Evolutionary conservation across 2,329 filamentous ascomycete species (phyloP), one percentile per base, ranked within the genome.

Genomic region (Epichloe bromicola): DNA sequence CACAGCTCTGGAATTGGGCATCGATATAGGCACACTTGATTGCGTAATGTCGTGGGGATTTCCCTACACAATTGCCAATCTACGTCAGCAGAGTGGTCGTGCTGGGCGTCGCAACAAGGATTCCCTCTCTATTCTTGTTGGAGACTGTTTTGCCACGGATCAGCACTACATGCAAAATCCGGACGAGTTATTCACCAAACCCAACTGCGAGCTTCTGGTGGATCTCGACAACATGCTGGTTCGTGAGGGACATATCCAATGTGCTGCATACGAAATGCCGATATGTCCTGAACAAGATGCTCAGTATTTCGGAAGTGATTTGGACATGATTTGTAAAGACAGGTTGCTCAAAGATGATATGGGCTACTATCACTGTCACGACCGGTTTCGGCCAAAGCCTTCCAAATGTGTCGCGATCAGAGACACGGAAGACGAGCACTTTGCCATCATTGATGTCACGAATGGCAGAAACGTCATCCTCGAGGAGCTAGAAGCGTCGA

Each of bases 161-260:
- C 93, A 98, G 63, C 83, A 94, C 63, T 98, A 94, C 66, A 98
- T 98, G 93, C 82, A 87, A 55, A 95, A 97, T 56, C 93, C 93
- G 0, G 85, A 93, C 55, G 88, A 95, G 65, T 84, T 98, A 23
- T 91, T 97, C 67, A 93, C 86, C 0, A 88, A 88, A 60, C 89
- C 90, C 0, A 95, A 96, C 57, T 86, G 83, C 57, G 86, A 88
- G 64, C 72, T 97, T 2, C 89, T 93, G 61, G 86, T 97, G 4
- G 93, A 98, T 63, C 71, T 98, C n/a, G 76, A 84, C 44, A 97
- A 96, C 58, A 82, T 95, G 72, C 79, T 97, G 4, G 85, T 96
- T 5, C 74, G 93, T 0, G 93, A 97, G 71, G 91, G 90, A 0
- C 93, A 98, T 61, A 75, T 98, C 6, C 93, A 98, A 66, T 98